These are phyloP conservation scores for Bruguiera gymnorhiza DNA, from an alignment of 345 rosid species.

Conservation along the genomic window DNA sequence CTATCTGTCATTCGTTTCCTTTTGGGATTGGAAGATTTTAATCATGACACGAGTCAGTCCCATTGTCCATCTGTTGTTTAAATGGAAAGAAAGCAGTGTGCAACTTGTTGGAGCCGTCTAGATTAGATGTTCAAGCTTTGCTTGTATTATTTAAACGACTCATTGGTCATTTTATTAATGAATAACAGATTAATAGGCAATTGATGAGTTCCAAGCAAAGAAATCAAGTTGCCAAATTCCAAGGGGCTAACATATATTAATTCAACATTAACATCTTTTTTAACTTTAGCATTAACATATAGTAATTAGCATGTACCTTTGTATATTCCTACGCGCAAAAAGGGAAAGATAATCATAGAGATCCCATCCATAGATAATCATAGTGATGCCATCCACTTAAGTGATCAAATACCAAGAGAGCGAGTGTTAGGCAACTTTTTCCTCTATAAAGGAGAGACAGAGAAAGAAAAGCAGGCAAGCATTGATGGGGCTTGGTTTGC, in stretches of 20 bases:
- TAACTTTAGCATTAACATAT: too few species aligned
- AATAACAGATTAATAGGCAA: too few species aligned
- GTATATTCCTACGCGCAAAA: neutral
- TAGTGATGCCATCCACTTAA: neutral
- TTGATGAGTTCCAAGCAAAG: too few species aligned
- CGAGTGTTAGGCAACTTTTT: constrained; percentile 18
- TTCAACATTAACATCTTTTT: too few species aligned
- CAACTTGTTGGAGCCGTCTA: neutral
- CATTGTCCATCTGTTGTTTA: neutral
- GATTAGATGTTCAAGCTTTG: too few species aligned
- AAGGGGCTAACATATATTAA: too few species aligned
- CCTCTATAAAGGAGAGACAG: neutral
- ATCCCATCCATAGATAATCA: constrained; percentile 16
- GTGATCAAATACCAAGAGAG: neutral
- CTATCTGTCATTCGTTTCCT: neutral
- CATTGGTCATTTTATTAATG: too few species aligned
- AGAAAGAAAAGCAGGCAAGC: neutral
- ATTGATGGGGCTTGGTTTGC: constrained; percentile 6
- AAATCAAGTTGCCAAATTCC: too few species aligned
- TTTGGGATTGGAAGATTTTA: neutral
- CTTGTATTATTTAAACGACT: too few species aligned
- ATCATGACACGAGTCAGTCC: neutral
- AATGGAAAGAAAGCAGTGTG: neutral
- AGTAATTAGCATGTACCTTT: too few species aligned
- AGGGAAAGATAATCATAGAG: constrained; percentile 25